Conservation (phyloP, 805 yeast genomes). For the Candida maltosa region DNA sequence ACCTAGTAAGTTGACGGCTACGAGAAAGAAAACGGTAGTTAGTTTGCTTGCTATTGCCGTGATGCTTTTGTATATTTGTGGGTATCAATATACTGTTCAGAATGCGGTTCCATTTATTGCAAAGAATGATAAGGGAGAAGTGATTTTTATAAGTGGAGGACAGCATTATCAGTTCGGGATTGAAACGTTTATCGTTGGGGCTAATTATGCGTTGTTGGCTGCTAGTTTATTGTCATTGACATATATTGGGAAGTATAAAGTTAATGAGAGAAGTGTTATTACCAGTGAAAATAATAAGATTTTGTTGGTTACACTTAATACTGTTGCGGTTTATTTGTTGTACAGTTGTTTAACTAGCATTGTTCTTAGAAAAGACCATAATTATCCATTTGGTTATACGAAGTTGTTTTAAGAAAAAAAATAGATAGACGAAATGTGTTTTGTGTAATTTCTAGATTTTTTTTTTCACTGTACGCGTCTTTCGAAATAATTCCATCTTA, state of each 20-base stretch:
- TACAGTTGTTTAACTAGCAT: conserved; percentile 44
- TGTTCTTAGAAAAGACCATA: conserved; percentile 44
- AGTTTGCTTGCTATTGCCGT: conserved; percentile 21
- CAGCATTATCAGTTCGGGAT: conserved; percentile 66
- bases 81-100: conserved; percentile 62
- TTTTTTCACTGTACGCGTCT: too few species aligned
- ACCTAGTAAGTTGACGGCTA: conserved; percentile 18
- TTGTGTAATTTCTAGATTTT: too few species aligned
- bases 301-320: conserved; percentile 14
- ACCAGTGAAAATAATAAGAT: conserved; percentile 14
- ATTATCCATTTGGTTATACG: conserved; percentile 42
- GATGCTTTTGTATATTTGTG: conserved; percentile 47
- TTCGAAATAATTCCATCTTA: too few species aligned
- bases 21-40: conserved; percentile 17
- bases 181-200: conserved; percentile 55
- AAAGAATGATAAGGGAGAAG: conserved; percentile 44
- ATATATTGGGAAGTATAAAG: conserved; percentile 28
- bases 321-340: conserved; percentile 29
- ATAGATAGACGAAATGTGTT: not conserved
- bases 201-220: conserved; percentile 48
- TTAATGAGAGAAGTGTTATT: conserved; percentile 17
- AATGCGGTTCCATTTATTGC: conserved; percentile 63
- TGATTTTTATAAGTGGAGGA: conserved; percentile 64
- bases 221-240: conserved; percentile 38
- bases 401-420: conserved; percentile 23